A percentile compares a stretch with the other conserved stretches of the same genome.
Evolutionary conservation across 441 rosid species (phyloP).

Genomic region (Daphne laureola): DNA sequence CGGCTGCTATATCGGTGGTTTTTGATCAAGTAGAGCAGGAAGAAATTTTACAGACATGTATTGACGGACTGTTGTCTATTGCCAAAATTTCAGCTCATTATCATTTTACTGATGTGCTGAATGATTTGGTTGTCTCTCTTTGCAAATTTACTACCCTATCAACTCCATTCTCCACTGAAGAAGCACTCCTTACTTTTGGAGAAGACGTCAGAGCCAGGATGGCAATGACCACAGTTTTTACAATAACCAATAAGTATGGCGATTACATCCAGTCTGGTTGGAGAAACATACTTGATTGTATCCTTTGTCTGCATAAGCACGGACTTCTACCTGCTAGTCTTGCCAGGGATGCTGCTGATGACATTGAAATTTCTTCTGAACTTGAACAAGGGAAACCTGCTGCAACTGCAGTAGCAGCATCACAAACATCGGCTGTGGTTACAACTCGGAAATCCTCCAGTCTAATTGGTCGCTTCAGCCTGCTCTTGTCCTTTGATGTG

Average conservation of each 20-base stretch:
- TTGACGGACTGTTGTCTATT: constrained; percentile 67
- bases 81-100: constrained; percentile 61
- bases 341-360: constrained; percentile 61
- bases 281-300: constrained; percentile 61
- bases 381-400: constrained; percentile 39
- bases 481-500: constrained; percentile 54
- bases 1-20: constrained; percentile 69
- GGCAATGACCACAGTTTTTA: constrained; percentile 58
- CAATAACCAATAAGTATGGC: constrained; percentile 61
- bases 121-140: constrained; percentile 63
- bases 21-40: constrained; percentile 70
- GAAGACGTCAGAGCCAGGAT: constrained; percentile 56
- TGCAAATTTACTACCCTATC: constrained; percentile 63
- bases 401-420: constrained; percentile 25
- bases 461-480: constrained; percentile 68
- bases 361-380: constrained; percentile 35
- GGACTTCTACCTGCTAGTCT: constrained; percentile 59
- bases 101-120: constrained; percentile 49
- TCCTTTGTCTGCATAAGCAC: constrained; percentile 56
- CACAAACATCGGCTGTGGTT: constrained; percentile 29
- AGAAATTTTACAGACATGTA: constrained; percentile 55
- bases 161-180: constrained; percentile 39
- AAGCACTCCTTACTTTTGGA: constrained; percentile 49
- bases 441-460: constrained; percentile 54
- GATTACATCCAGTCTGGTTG: constrained; percentile 55